A percentile compares a stretch with the other conserved stretches of the same genome.
Evolutionary conservation across 2,329 filamentous ascomycete genomes (phyloP).

Genomic region (Nigrograna mackinnonii): DNA sequence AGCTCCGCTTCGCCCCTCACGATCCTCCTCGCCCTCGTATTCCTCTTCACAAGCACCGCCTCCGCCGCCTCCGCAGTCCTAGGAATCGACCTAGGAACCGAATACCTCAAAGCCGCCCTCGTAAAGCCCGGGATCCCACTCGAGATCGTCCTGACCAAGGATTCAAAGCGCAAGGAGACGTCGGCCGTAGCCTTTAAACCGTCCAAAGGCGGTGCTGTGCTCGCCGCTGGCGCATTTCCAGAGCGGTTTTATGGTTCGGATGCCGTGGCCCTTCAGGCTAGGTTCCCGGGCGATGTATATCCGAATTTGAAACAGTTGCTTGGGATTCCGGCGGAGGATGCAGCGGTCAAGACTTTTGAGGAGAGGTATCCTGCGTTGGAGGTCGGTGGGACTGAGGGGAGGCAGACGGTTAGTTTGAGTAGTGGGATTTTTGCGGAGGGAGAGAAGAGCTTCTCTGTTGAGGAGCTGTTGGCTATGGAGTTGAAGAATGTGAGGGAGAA

Average conservation of each 20-base stretch:
- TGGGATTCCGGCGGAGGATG: conserved; percentile 65
- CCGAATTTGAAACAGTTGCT: conserved; percentile 90
- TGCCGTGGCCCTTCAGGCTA: conserved; percentile 80
- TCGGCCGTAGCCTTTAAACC: conserved; percentile 95
- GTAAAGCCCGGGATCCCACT: conserved; percentile 97
- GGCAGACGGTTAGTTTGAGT: conserved; percentile 74
- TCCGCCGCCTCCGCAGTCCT: conserved; percentile 76
- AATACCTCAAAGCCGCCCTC: conserved; percentile 94
- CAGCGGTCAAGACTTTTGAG: conserved; percentile 70
- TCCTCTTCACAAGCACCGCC: conserved; percentile 60
- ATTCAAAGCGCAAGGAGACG: conserved; percentile 93
- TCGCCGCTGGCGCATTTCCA: conserved; percentile 65
- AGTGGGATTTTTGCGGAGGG: conserved; percentile 75
- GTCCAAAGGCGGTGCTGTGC: conserved; percentile 65
- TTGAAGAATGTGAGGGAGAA: conserved; percentile 89
- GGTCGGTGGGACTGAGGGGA: conserved; percentile 63
- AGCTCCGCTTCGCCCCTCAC: conserved; percentile 45
- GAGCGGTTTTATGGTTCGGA: conserved; percentile 92
- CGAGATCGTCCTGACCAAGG: conserved; percentile 96
- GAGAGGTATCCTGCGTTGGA: conserved; percentile 78
- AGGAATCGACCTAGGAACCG: conserved; percentile 91
- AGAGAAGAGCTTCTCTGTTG: conserved; percentile 69
- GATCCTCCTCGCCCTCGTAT: conserved; percentile 55
- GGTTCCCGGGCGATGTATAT: conserved; percentile 93
- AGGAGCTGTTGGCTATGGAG: conserved; percentile 96